These are phyloP conservation scores for Catunica adiposa DNA, from an alignment of 2,329 filamentous ascomycete species.

Conservation along the genomic window DNA sequence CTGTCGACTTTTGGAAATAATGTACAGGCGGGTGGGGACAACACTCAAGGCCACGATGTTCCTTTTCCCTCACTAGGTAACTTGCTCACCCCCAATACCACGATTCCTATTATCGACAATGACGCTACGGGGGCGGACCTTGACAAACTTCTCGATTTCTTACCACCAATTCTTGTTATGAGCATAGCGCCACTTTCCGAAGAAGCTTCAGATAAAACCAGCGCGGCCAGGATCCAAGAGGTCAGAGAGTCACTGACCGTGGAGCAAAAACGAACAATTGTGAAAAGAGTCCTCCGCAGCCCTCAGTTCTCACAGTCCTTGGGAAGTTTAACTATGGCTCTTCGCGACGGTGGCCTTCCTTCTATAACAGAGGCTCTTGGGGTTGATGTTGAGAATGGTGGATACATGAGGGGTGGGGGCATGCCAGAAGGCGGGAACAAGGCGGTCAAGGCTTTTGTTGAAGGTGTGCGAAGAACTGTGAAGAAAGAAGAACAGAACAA, in stretches of 20 bases:
- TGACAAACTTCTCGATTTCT: conserved; percentile 57
- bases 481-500: conserved; percentile 11
- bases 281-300: conserved; percentile 69
- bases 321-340: conserved; percentile 66
- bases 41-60: conserved; percentile 27
- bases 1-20: conserved; percentile 60
- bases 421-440: conserved; percentile 78
- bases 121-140: conserved; percentile 45
- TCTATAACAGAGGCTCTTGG: conserved; percentile 75
- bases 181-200: conserved; percentile 47
- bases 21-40: conserved; percentile 21
- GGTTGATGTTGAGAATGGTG: conserved; percentile 69
- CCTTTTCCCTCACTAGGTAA: conserved; percentile 74
- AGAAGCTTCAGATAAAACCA: conserved; percentile 19
- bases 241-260: conserved; percentile 58
- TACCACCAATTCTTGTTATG: conserved; percentile 65
- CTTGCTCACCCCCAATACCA: conserved; percentile 61
- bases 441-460: conserved; percentile 78
- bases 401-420: conserved; percentile 57
- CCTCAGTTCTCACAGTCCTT: conserved; percentile 85
- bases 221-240: conserved; percentile 31
- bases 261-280: conserved; percentile 61
- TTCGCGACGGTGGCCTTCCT: conserved; percentile 79
- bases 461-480: conserved; percentile 69
- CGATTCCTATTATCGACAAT: conserved; percentile 56